Evolutionary conservation across 805 yeast genomes (phyloP).

Genomic region (Yarrowia keelungensis): DNA sequence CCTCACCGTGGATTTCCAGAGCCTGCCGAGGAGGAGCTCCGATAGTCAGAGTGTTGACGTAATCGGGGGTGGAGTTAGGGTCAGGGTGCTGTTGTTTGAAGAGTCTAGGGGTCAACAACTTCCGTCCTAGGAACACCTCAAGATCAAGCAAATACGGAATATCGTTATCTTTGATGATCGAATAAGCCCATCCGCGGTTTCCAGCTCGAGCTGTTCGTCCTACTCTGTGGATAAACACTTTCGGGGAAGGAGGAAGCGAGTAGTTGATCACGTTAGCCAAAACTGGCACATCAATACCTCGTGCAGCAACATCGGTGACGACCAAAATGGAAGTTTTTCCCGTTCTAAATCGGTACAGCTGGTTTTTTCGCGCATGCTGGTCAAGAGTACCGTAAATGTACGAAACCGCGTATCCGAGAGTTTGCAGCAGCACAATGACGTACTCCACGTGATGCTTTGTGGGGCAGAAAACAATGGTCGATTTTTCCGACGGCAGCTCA

Average conservation of each 20-base stretch:
- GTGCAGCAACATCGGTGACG: slow-evolving; percentile 92
- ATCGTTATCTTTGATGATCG: slow-evolving; percentile 83
- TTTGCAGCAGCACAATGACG: slow-evolving; percentile 69
- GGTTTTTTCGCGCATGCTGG: slow-evolving; percentile 92
- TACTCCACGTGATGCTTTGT: slow-evolving; percentile 98
- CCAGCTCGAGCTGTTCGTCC: slow-evolving; percentile 99
- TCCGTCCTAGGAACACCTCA: slow-evolving; percentile 86
- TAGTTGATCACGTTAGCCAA: slow-evolving; percentile 93
- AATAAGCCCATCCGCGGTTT: slow-evolving; percentile 95
- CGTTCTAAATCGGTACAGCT: slow-evolving; percentile 79
- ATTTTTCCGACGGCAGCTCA: slow-evolving; percentile 79
- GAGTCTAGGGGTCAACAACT: slow-evolving; percentile 55
- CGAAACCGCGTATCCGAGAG: slow-evolving; percentile 85
- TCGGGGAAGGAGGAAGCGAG: slow-evolving; percentile 89
- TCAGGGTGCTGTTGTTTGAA: slow-evolving; percentile 42
- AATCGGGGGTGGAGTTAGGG: slow-evolving; percentile 50
- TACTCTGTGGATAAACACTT: slow-evolving; percentile 94
- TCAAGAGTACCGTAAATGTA: slow-evolving; percentile 94
- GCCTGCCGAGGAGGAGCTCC: slow-evolving; percentile 81
- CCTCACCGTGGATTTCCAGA: slow-evolving; percentile 75
- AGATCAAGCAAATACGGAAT: slow-evolving; percentile 88
- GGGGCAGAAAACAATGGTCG: slow-evolving; percentile 94
- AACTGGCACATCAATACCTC: slow-evolving; percentile 98
- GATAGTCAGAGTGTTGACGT: slow-evolving; percentile 76
- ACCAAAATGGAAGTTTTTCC: slow-evolving; percentile 88